phyloP scores from a whole-genome alignment of 176 grass and related monocot genomes.

The Tillandsia fasciculata region DNA sequence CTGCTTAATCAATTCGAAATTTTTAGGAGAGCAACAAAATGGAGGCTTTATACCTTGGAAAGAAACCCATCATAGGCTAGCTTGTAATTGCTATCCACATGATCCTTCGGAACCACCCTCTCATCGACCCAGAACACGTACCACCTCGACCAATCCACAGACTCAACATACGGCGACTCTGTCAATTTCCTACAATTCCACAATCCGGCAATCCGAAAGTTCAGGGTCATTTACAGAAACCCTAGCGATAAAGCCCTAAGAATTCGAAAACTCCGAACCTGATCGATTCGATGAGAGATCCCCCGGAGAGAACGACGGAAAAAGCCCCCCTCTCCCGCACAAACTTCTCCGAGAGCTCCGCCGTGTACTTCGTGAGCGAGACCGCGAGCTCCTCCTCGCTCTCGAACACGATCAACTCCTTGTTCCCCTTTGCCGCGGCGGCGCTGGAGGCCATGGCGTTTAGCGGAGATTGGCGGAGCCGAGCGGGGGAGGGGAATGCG shows the following conservation, averaged over 20 bases:
- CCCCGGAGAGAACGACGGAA: slow-evolving; percentile 77
- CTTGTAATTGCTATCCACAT: slow-evolving; percentile 97
- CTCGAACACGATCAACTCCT: slow-evolving; percentile 40
- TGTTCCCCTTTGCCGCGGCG: slow-evolving; percentile 23
- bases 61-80: slow-evolving; percentile 83
- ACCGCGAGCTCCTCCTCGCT: slow-evolving; percentile 53
- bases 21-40: not conserved
- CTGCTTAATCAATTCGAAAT: not conserved
- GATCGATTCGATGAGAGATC: slow-evolving; percentile 59
- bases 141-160: slow-evolving; percentile 82
- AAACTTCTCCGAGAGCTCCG: slow-evolving; percentile 66
- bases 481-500: not conserved
- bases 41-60: slow-evolving; percentile 48
- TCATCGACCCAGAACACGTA: slow-evolving; percentile 97
- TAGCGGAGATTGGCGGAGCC: not conserved
- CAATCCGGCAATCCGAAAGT: not conserved
- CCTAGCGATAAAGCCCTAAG: not conserved
- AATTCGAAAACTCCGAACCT: slow-evolving; percentile 15
- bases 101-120: slow-evolving; percentile 76
- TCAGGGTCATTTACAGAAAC: not conserved
- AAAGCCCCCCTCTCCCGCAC: slow-evolving; percentile 62
- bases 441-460: slow-evolving; percentile 35
- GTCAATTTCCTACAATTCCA: slow-evolving; percentile 58
- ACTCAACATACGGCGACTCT: slow-evolving; percentile 70
- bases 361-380: slow-evolving; percentile 69